A percentile compares a stretch with the other conserved stretches of the same genome.
phyloP scores from a whole-genome alignment of 2,329 filamentous ascomycete species.

The Emmonsiellopsis sp. region DNA sequence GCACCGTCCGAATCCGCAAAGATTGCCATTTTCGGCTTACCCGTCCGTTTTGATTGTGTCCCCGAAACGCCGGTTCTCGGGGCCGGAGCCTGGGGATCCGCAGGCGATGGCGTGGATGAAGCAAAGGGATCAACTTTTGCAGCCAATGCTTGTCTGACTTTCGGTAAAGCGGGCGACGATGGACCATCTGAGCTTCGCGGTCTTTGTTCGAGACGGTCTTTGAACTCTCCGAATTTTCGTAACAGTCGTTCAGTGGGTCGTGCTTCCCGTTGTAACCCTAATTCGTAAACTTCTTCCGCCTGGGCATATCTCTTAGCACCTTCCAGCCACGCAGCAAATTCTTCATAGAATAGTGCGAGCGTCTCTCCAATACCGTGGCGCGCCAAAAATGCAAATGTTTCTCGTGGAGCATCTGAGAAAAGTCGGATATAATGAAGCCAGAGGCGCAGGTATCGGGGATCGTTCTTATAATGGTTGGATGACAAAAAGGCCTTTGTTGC shows the following conservation, averaged over 20 bases:
- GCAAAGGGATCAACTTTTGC: constrained; percentile 80
- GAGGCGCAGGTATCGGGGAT: constrained; percentile 82
- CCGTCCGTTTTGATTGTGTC: constrained; percentile 50
- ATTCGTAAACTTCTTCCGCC: constrained; percentile 84
- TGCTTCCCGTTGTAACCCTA: constrained; percentile 83
- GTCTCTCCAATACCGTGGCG: constrained; percentile 79
- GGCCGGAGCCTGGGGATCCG: constrained; percentile 55
- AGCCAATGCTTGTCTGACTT: constrained; percentile 70
- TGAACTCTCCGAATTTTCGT: constrained; percentile 88
- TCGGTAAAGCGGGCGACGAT: constrained; percentile 77
- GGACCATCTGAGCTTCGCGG: constrained; percentile 57
- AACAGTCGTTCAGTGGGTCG: constrained; percentile 69
- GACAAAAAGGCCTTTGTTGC: constrained; percentile 83
- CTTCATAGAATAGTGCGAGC: constrained; percentile 90
- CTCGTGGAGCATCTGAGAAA: constrained; percentile 86
- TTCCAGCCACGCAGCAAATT: constrained; percentile 91
- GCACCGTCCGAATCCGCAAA: constrained; percentile 69
- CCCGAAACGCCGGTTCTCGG: constrained; percentile 43
- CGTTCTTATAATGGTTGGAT: constrained; percentile 86
- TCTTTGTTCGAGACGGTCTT: constrained; percentile 63
- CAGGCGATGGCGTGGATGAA: constrained; percentile 37
- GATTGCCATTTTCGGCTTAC: constrained; percentile 76
- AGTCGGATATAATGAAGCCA: constrained; percentile 92
- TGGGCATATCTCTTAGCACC: constrained; percentile 74
- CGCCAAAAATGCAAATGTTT: constrained; percentile 84